Conservation (phyloP, 164 flowering plant genomes). For the Litsea cubeba region DNA sequence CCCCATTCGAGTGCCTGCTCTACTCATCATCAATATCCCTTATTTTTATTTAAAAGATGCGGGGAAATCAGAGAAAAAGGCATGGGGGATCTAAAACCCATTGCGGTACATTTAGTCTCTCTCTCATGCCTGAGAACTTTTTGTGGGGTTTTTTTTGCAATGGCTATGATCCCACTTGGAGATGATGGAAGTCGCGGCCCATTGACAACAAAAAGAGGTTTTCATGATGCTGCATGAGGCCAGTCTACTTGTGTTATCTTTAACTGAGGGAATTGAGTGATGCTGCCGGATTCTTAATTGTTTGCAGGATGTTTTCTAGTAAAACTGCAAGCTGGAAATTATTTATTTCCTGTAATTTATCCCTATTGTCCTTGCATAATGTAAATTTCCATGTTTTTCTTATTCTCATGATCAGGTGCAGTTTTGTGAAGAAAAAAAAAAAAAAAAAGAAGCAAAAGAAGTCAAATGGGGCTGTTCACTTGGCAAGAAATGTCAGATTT, state of each 20-base stretch:
- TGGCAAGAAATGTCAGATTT: too few relatives aligned
- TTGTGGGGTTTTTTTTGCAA: not conserved
- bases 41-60: not conserved
- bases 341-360: conserved; percentile 24
- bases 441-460: too few relatives aligned
- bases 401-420: not conserved
- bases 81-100: not conserved
- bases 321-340: conserved; percentile 19
- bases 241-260: conserved; percentile 1
- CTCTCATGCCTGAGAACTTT: not conserved
- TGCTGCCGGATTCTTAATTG: conserved; percentile 9
- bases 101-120: not conserved
- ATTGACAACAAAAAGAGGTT: not conserved
- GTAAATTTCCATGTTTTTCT: conserved; percentile 28
- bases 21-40: not conserved
- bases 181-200: not conserved
- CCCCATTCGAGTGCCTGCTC: conserved; percentile 35
- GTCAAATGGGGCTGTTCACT: too few relatives aligned
- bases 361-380: conserved; percentile 18
- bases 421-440: not conserved
- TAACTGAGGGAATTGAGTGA: conserved; percentile 1
- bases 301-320: conserved; percentile 21
- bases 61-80: not conserved
- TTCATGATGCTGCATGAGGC: not conserved
- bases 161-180: not conserved